Evolutionary conservation across 805 yeast species (phyloP), one percentile per base, ranked within the genome.

Genomic region (Pichia membranifaciens): DNA sequence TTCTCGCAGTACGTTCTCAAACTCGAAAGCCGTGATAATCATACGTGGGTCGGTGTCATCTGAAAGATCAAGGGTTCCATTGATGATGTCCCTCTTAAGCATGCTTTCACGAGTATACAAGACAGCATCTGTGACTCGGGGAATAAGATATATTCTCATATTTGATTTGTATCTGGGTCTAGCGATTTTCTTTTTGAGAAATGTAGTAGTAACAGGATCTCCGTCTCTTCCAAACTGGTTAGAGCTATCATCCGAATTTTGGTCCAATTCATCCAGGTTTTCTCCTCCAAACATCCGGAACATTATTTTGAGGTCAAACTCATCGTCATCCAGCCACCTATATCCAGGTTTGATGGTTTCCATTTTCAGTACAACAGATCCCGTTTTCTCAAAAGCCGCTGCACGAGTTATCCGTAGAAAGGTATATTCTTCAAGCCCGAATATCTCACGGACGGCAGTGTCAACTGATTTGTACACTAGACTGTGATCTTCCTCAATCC

Each of bases 121-220:
- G 2, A 73, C 69, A 51, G 69, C 67, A 45, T 67, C 57, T 6
- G 58, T 49, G 15, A 59, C 55, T 22, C 70, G 62, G 3, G 82
- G 82, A 5, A 79, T 62, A 17, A 80, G 54, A 60, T 74, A 79
- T n/a, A 79, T 73, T 57, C 78, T 75, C 85, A 80, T 80, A 52
- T 76, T 77, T 5, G 78, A 68, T 57, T 80, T 80, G 60, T 80
- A 80, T 31, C 85, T 61, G 12, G 85, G 85, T 53, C 83, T 65
- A 13, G 84, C 84, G 31, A 79, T 73, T 21, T 74, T 67, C 50
- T 77, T 77, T 59, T 80, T 80, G 43, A 80, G 61, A 55, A 76
- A 79, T 4, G 73, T 61, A 35, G 78, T 71, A 23, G 71, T 64
- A 2, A 79, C 76, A 29, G 67, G 61, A 41, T 74, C 76, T 1